Base-by-base conservation (phyloP, 192 early-diverging fungal genomes). In the Backusella tarrabulga region DNA sequence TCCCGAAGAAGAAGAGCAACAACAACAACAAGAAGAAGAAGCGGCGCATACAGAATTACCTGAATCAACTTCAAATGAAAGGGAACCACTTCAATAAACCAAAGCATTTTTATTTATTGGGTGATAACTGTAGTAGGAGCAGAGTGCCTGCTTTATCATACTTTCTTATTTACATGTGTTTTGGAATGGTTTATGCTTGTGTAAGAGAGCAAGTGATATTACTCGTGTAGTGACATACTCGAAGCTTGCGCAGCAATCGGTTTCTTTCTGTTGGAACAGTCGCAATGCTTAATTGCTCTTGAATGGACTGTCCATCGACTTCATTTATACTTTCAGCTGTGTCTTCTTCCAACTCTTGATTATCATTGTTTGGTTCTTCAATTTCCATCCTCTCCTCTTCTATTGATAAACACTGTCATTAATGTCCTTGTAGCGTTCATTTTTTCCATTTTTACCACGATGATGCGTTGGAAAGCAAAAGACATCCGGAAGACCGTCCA, bases 1-100 rank as follows among this genome's bases (percentile, higher is more conserved):
- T 8, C 76, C 76, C 7, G 80, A 81, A 50, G 73, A 60, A 17
- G 52, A 56, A 21, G 68, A 40, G 26, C n/a, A 56, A n/a, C 1
- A 6, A 26, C 6, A 14, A 11, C 8, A 26, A 26, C 8, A 26
- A 17, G 19, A 50, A 15, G 23, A 26, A 26, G 54, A 29, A 26
- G 11, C 12, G 14, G 3, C 56, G 23, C 56, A 63, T 29, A 63
- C 23, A 12, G 56, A 8, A 14, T 63, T 63, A 12, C 56, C 56
- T 12, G 56, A 63, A 29, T 14, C 42, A 44, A 44, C 23, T 26
- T 29, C 26, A 29, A 26, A 63, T 29, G 9, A 63, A 14, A 29
- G 11, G 1, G 56, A 63, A 63, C 4, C 23, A 14, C 56, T 63
- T 63, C 3, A 63, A 63, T 63, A 63, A 63, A 63, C 0, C 9